phyloP scores from a whole-genome alignment of 2,329 filamentous ascomycete species.

The Talaromyces sp. region DNA sequence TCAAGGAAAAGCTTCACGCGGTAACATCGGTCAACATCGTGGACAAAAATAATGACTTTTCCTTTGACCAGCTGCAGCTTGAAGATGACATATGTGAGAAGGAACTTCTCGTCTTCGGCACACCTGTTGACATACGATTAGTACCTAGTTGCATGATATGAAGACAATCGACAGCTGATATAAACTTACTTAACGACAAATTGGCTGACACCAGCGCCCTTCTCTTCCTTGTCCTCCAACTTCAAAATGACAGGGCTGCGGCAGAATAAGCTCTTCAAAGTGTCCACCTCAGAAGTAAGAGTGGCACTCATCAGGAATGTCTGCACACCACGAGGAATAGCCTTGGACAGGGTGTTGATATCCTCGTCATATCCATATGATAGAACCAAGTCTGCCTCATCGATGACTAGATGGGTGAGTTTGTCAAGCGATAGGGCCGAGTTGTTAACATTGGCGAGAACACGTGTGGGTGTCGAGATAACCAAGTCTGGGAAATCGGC shows the following conservation, averaged over 20 bases:
- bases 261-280: constrained; percentile 82
- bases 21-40: constrained; percentile 86
- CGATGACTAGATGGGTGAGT: constrained; percentile 79
- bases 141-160: constrained; percentile 15
- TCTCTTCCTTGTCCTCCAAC: constrained; percentile 78
- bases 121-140: constrained; percentile 56
- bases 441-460: constrained; percentile 74
- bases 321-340: constrained; percentile 82
- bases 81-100: constrained; percentile 91
- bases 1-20: constrained; percentile 92
- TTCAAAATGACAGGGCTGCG: constrained; percentile 77
- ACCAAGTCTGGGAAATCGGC: constrained; percentile 86
- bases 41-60: constrained; percentile 83
- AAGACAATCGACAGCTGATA: neutral
- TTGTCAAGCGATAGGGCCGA: constrained; percentile 70
- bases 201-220: constrained; percentile 77
- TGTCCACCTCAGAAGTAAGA: constrained; percentile 82
- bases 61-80: constrained; percentile 92
- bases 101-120: constrained; percentile 95
- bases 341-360: constrained; percentile 74
- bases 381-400: constrained; percentile 91
- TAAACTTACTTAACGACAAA: constrained; percentile 73
- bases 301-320: constrained; percentile 94
- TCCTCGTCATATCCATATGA: constrained; percentile 95
- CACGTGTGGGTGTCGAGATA: constrained; percentile 85